Percentiles rank a stretch among this genome's conserved stretches.
phyloP scores from a whole-genome alignment of 2,329 filamentous ascomycete species.

The Lasiodiplodia sp. region DNA sequence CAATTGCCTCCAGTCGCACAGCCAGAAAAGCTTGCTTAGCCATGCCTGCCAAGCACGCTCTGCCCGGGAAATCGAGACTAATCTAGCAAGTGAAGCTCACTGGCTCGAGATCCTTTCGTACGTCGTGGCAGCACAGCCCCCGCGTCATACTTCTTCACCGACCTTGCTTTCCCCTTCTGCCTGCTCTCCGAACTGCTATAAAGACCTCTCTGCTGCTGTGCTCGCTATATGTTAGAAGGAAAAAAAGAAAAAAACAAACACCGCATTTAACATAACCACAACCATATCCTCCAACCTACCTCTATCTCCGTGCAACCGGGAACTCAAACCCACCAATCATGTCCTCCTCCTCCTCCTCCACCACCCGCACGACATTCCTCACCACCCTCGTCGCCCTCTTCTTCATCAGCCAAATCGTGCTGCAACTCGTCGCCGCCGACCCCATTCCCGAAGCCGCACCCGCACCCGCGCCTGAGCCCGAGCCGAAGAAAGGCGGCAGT shows the following conservation, averaged over 20 bases:
- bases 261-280: no score
- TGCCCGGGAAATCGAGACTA: neutral
- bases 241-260: no score
- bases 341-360: neutral
- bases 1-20: constrained; percentile 2
- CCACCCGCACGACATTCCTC: neutral
- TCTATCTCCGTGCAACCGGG: no score
- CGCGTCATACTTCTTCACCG: no score
- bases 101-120: no score
- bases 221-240: no score
- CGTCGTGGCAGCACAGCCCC: no score
- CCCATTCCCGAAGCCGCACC: neutral
- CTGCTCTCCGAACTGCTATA: no score
- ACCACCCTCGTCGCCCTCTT: constrained; percentile 6
- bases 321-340: neutral
- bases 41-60: neutral
- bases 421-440: constrained; percentile 10
- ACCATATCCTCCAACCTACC: no score
- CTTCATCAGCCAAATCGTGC: constrained; percentile 8
- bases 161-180: no score
- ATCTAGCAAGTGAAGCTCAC: no score
- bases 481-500: neutral
- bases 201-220: no score
- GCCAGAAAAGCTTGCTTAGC: constrained; percentile 8
- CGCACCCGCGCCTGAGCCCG: neutral